Conservation (phyloP, 345 rosid species). For the Rhizophora apiculata region DNA sequence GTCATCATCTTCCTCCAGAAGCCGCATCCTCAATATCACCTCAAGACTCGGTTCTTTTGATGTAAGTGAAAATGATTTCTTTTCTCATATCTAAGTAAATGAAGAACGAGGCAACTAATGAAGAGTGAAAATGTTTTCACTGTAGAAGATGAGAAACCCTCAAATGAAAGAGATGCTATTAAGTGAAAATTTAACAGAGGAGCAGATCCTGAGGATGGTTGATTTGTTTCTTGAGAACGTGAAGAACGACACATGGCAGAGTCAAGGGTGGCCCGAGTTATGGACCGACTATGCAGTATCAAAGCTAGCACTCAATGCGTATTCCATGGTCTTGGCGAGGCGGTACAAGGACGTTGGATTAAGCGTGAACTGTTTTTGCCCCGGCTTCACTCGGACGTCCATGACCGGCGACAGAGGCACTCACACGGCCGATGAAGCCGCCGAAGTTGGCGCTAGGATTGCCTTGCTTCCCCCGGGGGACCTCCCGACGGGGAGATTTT, state of each 20-base stretch:
- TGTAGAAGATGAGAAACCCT: slow-evolving; percentile 73
- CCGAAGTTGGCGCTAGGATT: slow-evolving; percentile 34
- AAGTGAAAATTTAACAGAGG: slow-evolving; percentile 37
- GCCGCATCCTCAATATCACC: slow-evolving; percentile 70
- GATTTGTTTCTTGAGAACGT: slow-evolving; percentile 47
- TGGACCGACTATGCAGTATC: slow-evolving; percentile 92
- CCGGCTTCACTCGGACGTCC: slow-evolving; percentile 79
- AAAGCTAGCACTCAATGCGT: slow-evolving; percentile 77
- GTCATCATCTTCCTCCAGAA: slow-evolving; percentile 27
- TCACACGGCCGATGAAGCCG: slow-evolving; percentile 61
- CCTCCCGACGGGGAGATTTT: slow-evolving; percentile 53
- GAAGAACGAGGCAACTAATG: not conserved
- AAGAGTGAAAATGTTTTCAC: not conserved
- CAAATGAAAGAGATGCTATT: slow-evolving; percentile 37
- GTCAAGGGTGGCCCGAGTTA: slow-evolving; percentile 67
- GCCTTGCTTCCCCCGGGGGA: slow-evolving; percentile 52
- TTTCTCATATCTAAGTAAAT: too few relatives aligned
- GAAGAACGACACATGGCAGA: slow-evolving; percentile 58
- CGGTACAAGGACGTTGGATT: slow-evolving; percentile 29
- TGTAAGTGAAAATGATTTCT: slow-evolving; percentile 28
- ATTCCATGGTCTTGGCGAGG: slow-evolving; percentile 58
- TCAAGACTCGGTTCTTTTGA: slow-evolving; percentile 74
- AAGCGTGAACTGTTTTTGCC: slow-evolving; percentile 71
- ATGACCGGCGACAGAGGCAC: slow-evolving; percentile 77
- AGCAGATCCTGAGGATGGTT: slow-evolving; percentile 47